phyloP scores from a whole-genome alignment of 345 rosid species.

The Draba incana region DNA sequence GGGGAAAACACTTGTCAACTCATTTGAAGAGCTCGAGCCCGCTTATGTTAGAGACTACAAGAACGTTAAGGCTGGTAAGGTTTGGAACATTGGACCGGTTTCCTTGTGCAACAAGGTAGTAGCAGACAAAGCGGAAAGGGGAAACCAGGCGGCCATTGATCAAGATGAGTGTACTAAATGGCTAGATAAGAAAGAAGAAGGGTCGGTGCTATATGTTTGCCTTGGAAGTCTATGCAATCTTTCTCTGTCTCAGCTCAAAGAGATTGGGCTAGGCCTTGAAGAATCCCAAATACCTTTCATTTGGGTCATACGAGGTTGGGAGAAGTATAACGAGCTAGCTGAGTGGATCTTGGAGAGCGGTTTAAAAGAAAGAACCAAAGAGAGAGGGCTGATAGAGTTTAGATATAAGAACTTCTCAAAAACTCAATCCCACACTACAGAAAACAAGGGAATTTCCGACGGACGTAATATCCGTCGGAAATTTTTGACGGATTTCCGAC shows the following conservation, averaged over 20 bases:
- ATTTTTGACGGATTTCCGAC: too few species aligned
- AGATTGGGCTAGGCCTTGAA: conserved; percentile 51
- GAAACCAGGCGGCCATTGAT: conserved; percentile 36
- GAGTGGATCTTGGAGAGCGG: conserved; percentile 38
- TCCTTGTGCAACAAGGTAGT: conserved; percentile 40
- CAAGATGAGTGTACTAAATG: conserved; percentile 39
- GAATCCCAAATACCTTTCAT: conserved; percentile 51
- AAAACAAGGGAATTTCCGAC: too few species aligned
- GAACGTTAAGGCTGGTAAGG: conserved; percentile 30
- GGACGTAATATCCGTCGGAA: too few species aligned
- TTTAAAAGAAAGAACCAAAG: conserved; percentile 38
- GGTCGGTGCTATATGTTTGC: conserved; percentile 53
- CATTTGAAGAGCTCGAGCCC: conserved; percentile 49
- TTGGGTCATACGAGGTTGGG: conserved; percentile 53
- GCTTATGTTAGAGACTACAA: conserved; percentile 39
- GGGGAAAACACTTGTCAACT: conserved; percentile 38
- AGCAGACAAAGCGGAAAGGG: conserved; percentile 47
- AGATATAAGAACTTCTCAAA: too few species aligned
- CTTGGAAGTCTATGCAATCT: conserved; percentile 49
- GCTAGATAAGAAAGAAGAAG: conserved; percentile 42
- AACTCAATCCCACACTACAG: too few species aligned
- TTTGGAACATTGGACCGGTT: conserved; percentile 53
- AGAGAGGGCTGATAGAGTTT: conserved; percentile 48
- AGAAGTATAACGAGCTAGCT: conserved; percentile 27
- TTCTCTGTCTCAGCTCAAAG: conserved; percentile 37